A percentile compares a stretch with the other conserved stretches of the same genome.
Conservation (phyloP, 129 eudicot genomes). For the Chrysanthemum lavandulifolium region DNA sequence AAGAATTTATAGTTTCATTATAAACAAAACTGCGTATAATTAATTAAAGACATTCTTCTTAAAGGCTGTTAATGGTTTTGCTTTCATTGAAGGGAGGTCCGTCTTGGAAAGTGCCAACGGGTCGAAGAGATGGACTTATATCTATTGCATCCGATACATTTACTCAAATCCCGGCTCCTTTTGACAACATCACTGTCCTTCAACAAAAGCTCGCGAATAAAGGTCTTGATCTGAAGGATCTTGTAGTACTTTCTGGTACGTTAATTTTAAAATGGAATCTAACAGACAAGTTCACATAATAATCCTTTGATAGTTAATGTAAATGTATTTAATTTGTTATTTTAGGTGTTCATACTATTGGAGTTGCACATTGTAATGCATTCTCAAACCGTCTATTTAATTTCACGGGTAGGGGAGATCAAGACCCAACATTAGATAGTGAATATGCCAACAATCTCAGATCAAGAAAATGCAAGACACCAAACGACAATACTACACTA, state of each 20-base stretch:
- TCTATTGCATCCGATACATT: conserved; percentile 67
- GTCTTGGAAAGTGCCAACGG: conserved; percentile 80
- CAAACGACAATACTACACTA: conserved; percentile 46
- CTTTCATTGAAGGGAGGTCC: conserved; percentile 67
- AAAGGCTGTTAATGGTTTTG: background rate
- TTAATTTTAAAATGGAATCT: background rate
- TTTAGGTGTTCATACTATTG: conserved; percentile 86
- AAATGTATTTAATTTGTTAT: background rate
- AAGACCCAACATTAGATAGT: conserved; percentile 72
- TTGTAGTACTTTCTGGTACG: conserved; percentile 76
- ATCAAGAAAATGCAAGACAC: conserved; percentile 49
- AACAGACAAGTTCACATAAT: too few relatives aligned
- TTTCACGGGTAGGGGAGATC: conserved; percentile 64
- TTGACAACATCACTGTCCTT: conserved; percentile 53
- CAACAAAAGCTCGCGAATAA: conserved; percentile 52
- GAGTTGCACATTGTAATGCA: conserved; percentile 62
- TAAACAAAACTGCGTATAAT: background rate
- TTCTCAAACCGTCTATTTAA: conserved; percentile 68
- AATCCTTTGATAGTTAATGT: background rate
- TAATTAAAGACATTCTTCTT: background rate
- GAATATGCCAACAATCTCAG: conserved; percentile 62
- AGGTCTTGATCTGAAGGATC: conserved; percentile 71
- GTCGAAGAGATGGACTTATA: conserved; percentile 73
- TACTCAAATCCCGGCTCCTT: conserved; percentile 65
- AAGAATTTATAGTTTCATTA: conserved; percentile 12